phyloP scores from a whole-genome alignment of 2,329 filamentous ascomycete species.

The Endoconidiophora polonica region DNA sequence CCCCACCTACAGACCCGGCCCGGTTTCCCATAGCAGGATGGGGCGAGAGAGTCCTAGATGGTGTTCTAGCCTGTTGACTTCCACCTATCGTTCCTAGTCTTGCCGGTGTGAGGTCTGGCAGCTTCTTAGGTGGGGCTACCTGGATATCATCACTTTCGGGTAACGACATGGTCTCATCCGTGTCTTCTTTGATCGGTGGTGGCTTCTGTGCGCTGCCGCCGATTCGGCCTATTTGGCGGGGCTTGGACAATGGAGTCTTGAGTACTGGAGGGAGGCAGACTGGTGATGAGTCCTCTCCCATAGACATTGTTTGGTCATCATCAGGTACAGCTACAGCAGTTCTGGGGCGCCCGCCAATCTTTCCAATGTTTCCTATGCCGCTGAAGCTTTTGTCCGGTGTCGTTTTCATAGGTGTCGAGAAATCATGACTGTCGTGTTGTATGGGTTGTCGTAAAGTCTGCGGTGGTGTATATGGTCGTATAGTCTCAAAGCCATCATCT shows the following conservation, averaged over 20 bases:
- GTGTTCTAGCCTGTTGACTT: neutral
- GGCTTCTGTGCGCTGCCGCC: neutral
- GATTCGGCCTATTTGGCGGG: neutral
- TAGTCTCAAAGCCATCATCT: constrained; percentile 9
- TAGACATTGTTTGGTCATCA: constrained; percentile 5
- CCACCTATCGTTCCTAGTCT: neutral
- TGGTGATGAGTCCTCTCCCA: constrained; percentile 2
- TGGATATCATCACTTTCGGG: neutral
- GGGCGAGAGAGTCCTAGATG: neutral
- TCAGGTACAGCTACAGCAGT: neutral
- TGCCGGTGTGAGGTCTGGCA: neutral
- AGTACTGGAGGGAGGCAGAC: neutral
- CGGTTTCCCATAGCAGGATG: neutral
- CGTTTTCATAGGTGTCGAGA: neutral
- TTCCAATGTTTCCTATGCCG: constrained; percentile 2
- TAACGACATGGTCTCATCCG: constrained; percentile 2
- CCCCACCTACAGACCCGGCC: neutral
- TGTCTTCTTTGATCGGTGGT: neutral
- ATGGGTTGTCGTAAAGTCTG: neutral
- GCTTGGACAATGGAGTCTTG: neutral
- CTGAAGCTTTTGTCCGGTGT: neutral
- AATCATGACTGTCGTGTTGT: neutral
- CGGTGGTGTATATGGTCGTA: neutral
- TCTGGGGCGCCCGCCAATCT: neutral
- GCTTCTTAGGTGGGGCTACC: neutral